Conservation (phyloP, 2,329 filamentous ascomycete species). For the Verticillium klebahnii region DNA sequence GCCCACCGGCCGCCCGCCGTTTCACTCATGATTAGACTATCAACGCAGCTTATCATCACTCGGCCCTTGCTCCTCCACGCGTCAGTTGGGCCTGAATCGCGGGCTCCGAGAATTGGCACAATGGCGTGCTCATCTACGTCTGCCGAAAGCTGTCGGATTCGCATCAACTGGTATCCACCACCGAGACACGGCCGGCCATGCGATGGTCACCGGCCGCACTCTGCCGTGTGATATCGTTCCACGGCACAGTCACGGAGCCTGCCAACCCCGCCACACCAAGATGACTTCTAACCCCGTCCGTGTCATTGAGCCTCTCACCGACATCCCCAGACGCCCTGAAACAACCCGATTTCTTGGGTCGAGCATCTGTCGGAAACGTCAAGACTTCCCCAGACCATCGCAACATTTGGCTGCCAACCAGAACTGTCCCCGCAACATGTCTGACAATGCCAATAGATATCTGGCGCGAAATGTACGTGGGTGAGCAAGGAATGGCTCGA, state of each 20-base stretch:
- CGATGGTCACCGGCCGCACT: background rate
- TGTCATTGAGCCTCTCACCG: background rate
- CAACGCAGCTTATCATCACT: background rate
- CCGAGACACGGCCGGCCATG: background rate
- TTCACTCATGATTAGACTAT: background rate
- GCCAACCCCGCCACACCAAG: background rate
- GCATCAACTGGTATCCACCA: too few relatives aligned
- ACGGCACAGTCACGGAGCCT: background rate
- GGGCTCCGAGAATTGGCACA: background rate
- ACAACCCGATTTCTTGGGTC: background rate
- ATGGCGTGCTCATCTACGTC: background rate
- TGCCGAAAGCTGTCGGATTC: background rate
- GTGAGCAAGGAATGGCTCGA: too few relatives aligned
- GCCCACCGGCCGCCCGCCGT: background rate
- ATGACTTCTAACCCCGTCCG: background rate
- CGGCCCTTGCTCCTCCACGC: background rate
- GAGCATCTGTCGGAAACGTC: background rate
- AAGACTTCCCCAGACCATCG: background rate
- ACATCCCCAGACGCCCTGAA: background rate
- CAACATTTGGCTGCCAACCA: background rate
- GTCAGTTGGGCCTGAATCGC: background rate
- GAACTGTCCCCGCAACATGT: background rate
- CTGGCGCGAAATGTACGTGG: too few relatives aligned
- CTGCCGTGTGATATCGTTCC: background rate
- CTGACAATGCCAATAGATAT: too few relatives aligned